These are phyloP conservation scores for Agrostemma githago DNA, from an alignment of 148 eudicot genomes.

Conservation along the genomic window DNA sequence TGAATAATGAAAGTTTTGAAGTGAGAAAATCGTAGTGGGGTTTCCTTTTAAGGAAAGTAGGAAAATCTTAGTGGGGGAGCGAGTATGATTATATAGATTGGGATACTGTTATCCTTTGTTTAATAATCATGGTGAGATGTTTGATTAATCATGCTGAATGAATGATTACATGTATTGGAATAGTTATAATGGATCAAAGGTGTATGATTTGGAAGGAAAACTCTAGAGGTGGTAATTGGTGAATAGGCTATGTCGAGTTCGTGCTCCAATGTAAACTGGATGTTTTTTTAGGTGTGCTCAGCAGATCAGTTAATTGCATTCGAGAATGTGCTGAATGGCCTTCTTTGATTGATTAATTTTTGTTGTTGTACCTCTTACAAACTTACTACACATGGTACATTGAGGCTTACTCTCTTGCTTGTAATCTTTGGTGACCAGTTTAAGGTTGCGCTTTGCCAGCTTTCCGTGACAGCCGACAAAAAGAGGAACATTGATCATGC, in stretches of 20 bases:
- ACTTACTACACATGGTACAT: background rate
- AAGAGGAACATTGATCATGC: slow-evolving; percentile 80
- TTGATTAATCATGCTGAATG: background rate
- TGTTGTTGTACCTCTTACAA: background rate
- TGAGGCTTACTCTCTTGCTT: slow-evolving; percentile 4
- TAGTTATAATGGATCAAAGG: background rate
- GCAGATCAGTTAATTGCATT: background rate
- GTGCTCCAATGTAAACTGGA: background rate
- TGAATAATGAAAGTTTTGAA: too few species aligned
- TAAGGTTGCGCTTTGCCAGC: slow-evolving; percentile 84
- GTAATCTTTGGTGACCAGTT: slow-evolving; percentile 43
- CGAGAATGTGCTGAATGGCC: background rate
- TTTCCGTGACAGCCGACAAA: slow-evolving; percentile 85
- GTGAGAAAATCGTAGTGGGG: too few species aligned
- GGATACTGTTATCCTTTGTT: too few species aligned
- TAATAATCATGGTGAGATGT: too few species aligned
- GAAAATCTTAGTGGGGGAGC: too few species aligned
- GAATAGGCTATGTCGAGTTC: background rate
- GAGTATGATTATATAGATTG: too few species aligned
- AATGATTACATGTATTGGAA: background rate
- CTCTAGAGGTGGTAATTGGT: background rate
- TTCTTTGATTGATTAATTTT: background rate
- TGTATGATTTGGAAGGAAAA: background rate
- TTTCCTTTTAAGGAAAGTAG: too few species aligned
- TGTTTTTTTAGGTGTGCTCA: background rate